These are phyloP conservation scores for Talaromyces sp. DNA, from an alignment of 2,329 filamentous ascomycete genomes.

Conservation along the genomic window DNA sequence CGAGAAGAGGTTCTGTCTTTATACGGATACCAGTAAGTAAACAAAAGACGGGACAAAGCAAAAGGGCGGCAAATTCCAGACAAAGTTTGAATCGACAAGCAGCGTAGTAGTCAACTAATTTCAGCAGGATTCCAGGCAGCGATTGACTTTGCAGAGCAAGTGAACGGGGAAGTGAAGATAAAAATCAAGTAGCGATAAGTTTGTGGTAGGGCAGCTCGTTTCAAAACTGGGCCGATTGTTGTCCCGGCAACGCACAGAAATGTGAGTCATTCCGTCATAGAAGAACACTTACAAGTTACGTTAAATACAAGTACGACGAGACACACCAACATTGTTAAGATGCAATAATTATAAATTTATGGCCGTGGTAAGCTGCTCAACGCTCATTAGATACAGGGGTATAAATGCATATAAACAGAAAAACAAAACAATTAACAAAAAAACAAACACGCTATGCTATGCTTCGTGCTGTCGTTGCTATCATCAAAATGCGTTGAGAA, in stretches of 20 bases:
- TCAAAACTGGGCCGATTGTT: slow-evolving; percentile 12
- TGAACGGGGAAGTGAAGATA: not conserved
- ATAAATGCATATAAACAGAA: slow-evolving; percentile 12
- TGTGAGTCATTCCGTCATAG: not conserved
- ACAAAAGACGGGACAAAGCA: slow-evolving; percentile 1
- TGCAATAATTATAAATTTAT: not conserved
- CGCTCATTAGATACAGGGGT: slow-evolving; percentile 13
- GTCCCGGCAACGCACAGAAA: slow-evolving; percentile 9
- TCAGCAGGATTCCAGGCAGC: slow-evolving; percentile 2
- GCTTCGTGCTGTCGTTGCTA: not conserved
- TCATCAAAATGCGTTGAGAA: not conserved
- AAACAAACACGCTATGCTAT: slow-evolving; percentile 2
- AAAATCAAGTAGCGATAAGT: not conserved
- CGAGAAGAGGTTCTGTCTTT: not conserved
- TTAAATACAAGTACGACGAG: not conserved
- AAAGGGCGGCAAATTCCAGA: not conserved
- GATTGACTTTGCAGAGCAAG: not conserved
- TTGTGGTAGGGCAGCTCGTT: not conserved
- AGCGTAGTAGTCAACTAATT: not conserved
- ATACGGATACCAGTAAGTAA: not conserved
- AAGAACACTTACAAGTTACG: not conserved
- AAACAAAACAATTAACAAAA: not conserved
- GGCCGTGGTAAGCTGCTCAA: not conserved
- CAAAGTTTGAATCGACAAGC: not conserved
- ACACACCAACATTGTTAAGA: not conserved